phyloP scores from a whole-genome alignment of 2,329 filamentous ascomycete genomes.

The Proliferodiscus dingleyae region DNA sequence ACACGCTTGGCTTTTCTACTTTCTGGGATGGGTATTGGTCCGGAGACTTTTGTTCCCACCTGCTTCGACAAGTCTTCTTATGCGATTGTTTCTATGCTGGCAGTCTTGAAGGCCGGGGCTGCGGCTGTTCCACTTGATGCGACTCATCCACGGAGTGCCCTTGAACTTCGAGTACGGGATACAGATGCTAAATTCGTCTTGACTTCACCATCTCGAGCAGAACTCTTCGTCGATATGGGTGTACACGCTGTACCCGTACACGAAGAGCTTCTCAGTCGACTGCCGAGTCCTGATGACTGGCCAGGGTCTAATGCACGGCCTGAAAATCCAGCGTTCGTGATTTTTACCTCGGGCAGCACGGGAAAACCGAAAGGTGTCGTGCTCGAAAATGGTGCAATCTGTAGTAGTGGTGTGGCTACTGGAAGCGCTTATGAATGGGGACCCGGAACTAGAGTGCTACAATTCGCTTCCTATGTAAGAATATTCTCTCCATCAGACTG shows the following conservation, averaged over 20 bases:
- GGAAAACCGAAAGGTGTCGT: conserved; percentile 17
- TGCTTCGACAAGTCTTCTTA: conserved; percentile 28
- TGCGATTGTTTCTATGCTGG: conserved; percentile 24
- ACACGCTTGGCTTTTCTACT: conserved; percentile 15
- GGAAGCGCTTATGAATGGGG: conserved; percentile 7
- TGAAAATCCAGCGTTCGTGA: conserved; percentile 11
- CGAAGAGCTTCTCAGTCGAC: conserved; percentile 1
- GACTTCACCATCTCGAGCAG: conserved; percentile 1
- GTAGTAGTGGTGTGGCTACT: conserved; percentile 5
- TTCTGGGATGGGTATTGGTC: conserved; percentile 10
- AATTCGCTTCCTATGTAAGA: conserved; percentile 13
- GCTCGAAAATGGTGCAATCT: conserved; percentile 10
- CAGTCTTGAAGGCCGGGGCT: conserved; percentile 23
- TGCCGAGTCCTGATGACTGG: neutral
- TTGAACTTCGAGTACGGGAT: conserved; percentile 6
- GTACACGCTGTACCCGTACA: conserved; percentile 1
- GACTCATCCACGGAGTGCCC: conserved; percentile 24
- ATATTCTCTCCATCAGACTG: neutral
- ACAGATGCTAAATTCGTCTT: conserved; percentile 4
- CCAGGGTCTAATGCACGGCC: neutral
- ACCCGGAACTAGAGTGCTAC: conserved; percentile 10
- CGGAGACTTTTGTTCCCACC: conserved; percentile 17
- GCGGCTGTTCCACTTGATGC: conserved; percentile 29
- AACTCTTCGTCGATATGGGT: conserved; percentile 1
- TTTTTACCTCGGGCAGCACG: conserved; percentile 17